Evolutionary conservation across 441 rosid genomes (phyloP).

Genomic region (Corymbia citriodora): DNA sequence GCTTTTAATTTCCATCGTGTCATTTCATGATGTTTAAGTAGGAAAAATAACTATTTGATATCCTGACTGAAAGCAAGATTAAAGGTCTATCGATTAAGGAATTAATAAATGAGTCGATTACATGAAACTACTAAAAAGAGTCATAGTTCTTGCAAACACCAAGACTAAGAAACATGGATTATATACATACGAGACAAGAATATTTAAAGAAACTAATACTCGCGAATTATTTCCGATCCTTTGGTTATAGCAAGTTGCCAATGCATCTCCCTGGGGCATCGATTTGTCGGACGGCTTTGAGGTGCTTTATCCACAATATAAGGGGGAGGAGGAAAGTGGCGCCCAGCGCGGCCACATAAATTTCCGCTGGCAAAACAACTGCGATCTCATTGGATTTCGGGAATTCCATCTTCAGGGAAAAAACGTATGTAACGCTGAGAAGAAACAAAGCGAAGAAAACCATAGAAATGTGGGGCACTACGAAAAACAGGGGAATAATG

Average conservation of each 20-base stretch:
- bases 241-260: fast-evolving
- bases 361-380: too few species aligned
- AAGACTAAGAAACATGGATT: neutral
- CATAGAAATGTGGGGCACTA: too few species aligned
- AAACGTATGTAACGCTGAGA: too few species aligned
- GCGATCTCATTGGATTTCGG: too few species aligned
- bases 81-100: neutral
- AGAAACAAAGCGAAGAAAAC: too few species aligned
- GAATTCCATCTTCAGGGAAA: too few species aligned
- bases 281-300: fast-evolving
- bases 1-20: neutral
- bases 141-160: neutral
- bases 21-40: neutral
- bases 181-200: too few species aligned
- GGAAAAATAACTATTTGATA: neutral
- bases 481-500: too few species aligned
- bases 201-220: neutral
- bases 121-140: too few species aligned
- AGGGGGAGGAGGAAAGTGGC: fast-evolving
- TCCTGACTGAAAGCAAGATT: neutral
- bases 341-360: too few species aligned
- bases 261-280: neutral
- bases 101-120: too few species aligned
- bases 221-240: neutral
- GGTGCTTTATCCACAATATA: fast-evolving